Conservation (phyloP, 2,329 filamentous ascomycete genomes). For the Ramularia collo-cygni region DNA sequence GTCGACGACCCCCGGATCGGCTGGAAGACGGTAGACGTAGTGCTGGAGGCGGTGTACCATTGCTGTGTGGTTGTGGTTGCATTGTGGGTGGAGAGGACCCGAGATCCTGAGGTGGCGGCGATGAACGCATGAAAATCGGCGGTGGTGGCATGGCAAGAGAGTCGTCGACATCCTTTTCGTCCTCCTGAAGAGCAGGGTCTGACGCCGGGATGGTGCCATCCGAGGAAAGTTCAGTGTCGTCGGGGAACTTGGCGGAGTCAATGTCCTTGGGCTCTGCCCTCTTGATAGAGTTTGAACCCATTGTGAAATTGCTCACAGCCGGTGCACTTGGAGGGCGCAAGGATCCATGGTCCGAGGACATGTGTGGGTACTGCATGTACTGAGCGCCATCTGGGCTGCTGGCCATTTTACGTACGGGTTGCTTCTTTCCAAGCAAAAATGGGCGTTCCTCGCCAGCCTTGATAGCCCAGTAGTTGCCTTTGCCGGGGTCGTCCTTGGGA, state of each 20-base stretch:
- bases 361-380: conserved; percentile 26
- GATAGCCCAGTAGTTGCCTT: conserved; percentile 96
- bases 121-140: conserved; percentile 51
- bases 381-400: conserved; percentile 46
- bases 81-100: conserved; percentile 93
- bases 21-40: conserved; percentile 57
- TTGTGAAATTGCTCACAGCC: conserved; percentile 30
- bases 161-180: conserved; percentile 35
- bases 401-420: conserved; percentile 49
- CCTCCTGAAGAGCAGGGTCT: conserved; percentile 44
- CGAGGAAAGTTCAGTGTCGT: conserved; percentile 45
- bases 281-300: conserved; percentile 27
- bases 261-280: conserved; percentile 36
- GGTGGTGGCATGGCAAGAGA: conserved; percentile 37
- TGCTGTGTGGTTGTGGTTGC: conserved; percentile 44
- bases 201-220: conserved; percentile 48
- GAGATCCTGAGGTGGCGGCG: conserved; percentile 64
- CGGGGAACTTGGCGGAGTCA: conserved; percentile 45
- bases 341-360: conserved; percentile 22
- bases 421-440: conserved; percentile 77
- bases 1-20: conserved; percentile 59
- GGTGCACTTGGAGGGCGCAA: conserved; percentile 35
- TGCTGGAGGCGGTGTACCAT: conserved; percentile 69
- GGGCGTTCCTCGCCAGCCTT: conserved; percentile 80
- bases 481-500: conserved; percentile 93